phyloP scores from a whole-genome alignment of 768 basidiomycete genomes.

The Tulasnella sp. region DNA sequence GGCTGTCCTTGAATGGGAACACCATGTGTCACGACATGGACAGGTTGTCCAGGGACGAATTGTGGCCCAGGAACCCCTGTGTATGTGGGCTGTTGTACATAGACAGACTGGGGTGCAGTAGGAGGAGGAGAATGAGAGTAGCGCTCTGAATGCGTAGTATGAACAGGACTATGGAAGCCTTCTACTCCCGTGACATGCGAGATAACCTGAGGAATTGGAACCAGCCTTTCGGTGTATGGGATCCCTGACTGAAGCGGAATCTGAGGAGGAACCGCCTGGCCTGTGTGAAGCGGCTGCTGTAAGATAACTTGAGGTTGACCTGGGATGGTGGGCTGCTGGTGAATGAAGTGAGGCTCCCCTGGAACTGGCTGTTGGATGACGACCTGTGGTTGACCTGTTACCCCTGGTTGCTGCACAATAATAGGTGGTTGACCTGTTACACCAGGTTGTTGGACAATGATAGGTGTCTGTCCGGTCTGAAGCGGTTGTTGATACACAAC shows the following conservation, averaged over 20 bases:
- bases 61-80: too few species aligned
- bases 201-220: background rate
- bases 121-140: too few species aligned
- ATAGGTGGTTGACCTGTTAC: conserved; percentile 2
- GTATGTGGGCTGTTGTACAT: too few species aligned
- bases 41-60: too few species aligned
- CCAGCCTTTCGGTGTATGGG: too few species aligned
- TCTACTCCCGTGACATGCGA: background rate
- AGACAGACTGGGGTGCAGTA: too few species aligned
- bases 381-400: background rate
- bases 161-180: background rate
- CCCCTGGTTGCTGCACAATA: background rate
- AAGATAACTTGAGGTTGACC: background rate
- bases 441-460: background rate
- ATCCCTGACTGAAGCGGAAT: too few species aligned
- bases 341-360: background rate
- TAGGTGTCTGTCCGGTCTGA: too few species aligned
- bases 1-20: too few species aligned
- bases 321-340: background rate
- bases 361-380: background rate
- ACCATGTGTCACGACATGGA: too few species aligned
- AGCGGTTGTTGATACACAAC: too few species aligned
- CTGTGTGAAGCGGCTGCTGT: background rate
- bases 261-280: background rate
- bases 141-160: too few species aligned